Conservation (phyloP, 2,329 filamentous ascomycete species). For the Colletotrichum musae region DNA sequence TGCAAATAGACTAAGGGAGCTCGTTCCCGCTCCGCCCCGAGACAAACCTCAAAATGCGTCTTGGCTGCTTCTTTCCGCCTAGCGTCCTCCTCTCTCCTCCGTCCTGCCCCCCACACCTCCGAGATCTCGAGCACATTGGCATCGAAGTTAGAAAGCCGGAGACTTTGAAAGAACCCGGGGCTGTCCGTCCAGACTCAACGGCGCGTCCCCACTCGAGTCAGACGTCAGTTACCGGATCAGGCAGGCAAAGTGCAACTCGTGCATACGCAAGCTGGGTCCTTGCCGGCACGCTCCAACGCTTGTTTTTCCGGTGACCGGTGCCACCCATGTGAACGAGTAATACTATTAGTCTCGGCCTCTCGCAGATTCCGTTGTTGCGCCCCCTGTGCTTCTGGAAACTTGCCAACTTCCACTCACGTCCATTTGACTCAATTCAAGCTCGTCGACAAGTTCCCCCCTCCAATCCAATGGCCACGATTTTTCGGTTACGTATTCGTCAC, state of each 20-base stretch:
- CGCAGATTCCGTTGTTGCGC: neutral
- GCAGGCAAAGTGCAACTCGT: slow-evolving; percentile 8
- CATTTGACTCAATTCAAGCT: neutral
- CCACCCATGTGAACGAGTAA: neutral
- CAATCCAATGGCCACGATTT: neutral
- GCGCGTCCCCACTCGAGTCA: slow-evolving; percentile 5
- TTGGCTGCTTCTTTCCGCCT: slow-evolving; percentile 25
- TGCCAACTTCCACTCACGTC: neutral
- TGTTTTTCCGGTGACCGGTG: neutral
- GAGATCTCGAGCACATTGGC: neutral
- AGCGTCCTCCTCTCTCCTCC: neutral
- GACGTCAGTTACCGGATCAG: slow-evolving; percentile 16
- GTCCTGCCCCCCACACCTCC: neutral
- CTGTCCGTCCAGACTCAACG: neutral
- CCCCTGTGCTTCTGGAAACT: neutral
- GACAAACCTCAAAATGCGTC: slow-evolving; percentile 2
- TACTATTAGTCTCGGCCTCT: neutral
- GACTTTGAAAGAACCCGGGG: neutral
- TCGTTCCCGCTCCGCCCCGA: neutral
- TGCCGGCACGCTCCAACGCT: slow-evolving; percentile 1
- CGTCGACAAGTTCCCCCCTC: neutral
- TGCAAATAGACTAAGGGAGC: no score
- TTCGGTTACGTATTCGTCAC: slow-evolving; percentile 28
- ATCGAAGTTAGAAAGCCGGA: neutral
- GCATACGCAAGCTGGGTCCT: slow-evolving; percentile 16